phyloP scores from a whole-genome alignment of 805 yeast species.

The Teunomyces tritomae region DNA sequence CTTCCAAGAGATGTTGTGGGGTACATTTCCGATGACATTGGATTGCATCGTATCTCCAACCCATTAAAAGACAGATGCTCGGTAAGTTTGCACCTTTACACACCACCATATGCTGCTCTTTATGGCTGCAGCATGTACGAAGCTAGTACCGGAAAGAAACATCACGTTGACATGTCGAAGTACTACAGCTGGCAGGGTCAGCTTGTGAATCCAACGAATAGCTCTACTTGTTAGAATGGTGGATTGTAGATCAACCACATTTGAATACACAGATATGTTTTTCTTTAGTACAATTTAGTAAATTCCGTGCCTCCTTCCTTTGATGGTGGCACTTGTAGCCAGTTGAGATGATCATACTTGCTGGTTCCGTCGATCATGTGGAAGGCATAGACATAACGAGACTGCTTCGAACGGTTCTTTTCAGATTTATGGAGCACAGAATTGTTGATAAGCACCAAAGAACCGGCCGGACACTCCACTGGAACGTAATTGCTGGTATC shows the following conservation, averaged over 20 bases:
- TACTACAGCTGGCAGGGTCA: constrained; percentile 62
- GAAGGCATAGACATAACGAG: constrained; percentile 77
- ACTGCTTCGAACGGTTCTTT: constrained; percentile 49
- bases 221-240: constrained; percentile 9
- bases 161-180: constrained; percentile 56
- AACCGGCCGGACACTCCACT: constrained; percentile 68
- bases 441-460: constrained; percentile 68
- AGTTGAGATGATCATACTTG: constrained; percentile 61
- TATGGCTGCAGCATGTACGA: constrained; percentile 55
- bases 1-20: constrained; percentile 48
- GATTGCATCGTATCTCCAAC: constrained; percentile 63
- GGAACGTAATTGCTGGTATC: constrained; percentile 43
- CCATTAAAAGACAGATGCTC: constrained; percentile 41
- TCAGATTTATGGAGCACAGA: constrained; percentile 72
- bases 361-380: constrained; percentile 71
- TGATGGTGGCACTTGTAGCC: constrained; percentile 74
- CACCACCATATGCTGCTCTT: constrained; percentile 72
- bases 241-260: constrained; percentile 2
- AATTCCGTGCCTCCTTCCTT: constrained; percentile 58
- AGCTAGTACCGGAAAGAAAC: constrained; percentile 45
- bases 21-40: constrained; percentile 64
- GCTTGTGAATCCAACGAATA: constrained; percentile 20
- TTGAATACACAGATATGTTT: background rate
- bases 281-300: constrained; percentile 44
- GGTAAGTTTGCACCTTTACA: constrained; percentile 67